Conservation (phyloP, 78 protist species). For the Guillardia theta region DNA sequence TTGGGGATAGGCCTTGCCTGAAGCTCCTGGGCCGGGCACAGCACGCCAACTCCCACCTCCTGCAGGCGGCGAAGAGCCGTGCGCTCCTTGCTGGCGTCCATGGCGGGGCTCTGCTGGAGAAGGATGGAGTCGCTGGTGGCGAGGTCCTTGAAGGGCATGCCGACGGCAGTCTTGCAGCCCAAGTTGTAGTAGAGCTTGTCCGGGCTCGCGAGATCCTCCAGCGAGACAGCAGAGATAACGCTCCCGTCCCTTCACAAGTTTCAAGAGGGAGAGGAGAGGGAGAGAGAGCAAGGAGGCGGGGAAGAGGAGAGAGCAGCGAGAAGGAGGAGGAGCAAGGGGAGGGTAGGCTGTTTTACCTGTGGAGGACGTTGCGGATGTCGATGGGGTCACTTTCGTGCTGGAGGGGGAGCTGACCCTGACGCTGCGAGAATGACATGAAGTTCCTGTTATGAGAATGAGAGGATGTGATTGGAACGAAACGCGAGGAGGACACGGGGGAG, state of each 20-base stretch:
- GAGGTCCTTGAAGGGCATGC: conserved; percentile 65
- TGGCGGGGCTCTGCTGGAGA: not conserved
- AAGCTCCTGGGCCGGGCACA: not conserved
- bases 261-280: no score
- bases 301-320: no score
- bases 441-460: no score
- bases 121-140: conserved; percentile 45
- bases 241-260: no score
- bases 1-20: not conserved
- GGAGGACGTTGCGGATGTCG: conserved; percentile 10
- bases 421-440: conserved; percentile 11
- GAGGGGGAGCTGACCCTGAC: conserved; percentile 31
- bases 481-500: no score
- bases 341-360: no score
- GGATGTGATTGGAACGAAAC: no score
- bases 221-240: conserved; percentile 8
- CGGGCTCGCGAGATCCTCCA: not conserved
- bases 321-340: no score
- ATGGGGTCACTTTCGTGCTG: not conserved
- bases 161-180: conserved; percentile 56
- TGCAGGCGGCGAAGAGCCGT: conserved; percentile 31
- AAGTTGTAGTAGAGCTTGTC: not conserved
- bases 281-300: no score
- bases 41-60: conserved; percentile 5
- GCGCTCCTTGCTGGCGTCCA: not conserved